Percentiles rank a stretch among this genome's conserved stretches.
phyloP scores from a whole-genome alignment of 208 protist species.

The Histomonas meleagridis region DNA sequence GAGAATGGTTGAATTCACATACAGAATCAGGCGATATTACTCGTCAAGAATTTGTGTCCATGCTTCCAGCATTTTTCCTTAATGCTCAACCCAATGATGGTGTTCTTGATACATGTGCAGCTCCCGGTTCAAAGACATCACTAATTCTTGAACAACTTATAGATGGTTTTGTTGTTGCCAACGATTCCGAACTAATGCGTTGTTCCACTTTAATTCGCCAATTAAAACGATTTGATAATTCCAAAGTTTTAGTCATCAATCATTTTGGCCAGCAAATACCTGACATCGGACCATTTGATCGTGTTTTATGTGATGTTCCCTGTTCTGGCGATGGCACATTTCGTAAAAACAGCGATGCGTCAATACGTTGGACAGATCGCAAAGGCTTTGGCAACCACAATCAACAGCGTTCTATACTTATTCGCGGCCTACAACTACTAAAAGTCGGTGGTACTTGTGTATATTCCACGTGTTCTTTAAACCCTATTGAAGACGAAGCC shows the following conservation, averaged over 20 bases:
- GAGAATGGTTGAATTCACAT: not conserved
- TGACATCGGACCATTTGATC: slow-evolving; percentile 40
- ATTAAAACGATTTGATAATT: slow-evolving; percentile 41
- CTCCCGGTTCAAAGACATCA: slow-evolving; percentile 55
- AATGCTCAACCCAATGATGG: slow-evolving; percentile 36
- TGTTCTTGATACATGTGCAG: slow-evolving; percentile 57
- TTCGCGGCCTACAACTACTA: slow-evolving; percentile 37
- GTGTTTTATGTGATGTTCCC: slow-evolving; percentile 56
- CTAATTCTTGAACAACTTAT: slow-evolving; percentile 48
- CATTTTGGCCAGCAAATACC: slow-evolving; percentile 48
- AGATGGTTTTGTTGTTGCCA: slow-evolving; percentile 41
- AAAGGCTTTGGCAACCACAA: slow-evolving; percentile 39
- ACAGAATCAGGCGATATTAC: not conserved
- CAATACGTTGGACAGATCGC: slow-evolving; percentile 42
- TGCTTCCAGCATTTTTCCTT: slow-evolving; percentile 52
- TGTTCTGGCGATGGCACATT: slow-evolving; percentile 56
- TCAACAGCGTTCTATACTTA: slow-evolving; percentile 47
- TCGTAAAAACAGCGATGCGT: slow-evolving; percentile 53
- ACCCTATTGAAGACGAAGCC: slow-evolving; percentile 59
- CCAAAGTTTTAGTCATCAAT: slow-evolving; percentile 47
- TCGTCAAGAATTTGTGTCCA: slow-evolving; percentile 52
- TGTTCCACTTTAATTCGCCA: slow-evolving; percentile 46
- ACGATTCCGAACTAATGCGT: slow-evolving; percentile 36
- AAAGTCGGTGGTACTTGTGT: slow-evolving; percentile 48
- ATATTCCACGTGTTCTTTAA: slow-evolving; percentile 59